Percentiles rank a stretch among this genome's conserved stretches.
Evolutionary conservation across 495 filamentous ascomycete genomes (phyloP).

Genomic region (Talaromyces wortmannii): DNA sequence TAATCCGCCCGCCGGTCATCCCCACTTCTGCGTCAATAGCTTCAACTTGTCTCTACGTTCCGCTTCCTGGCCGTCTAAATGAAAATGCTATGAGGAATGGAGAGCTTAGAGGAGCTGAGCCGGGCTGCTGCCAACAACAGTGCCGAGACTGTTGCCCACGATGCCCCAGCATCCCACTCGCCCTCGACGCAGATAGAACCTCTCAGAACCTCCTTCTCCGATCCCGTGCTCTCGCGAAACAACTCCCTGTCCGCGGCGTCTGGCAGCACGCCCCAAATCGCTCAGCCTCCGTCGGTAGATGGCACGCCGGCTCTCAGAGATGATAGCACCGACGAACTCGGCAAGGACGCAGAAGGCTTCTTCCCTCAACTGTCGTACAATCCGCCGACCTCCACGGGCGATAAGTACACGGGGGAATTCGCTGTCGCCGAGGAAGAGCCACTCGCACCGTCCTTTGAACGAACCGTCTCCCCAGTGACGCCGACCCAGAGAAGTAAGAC

Average conservation of each 20-base stretch:
- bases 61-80: no score
- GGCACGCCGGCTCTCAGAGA: background rate
- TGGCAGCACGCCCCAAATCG: background rate
- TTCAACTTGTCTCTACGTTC: no score
- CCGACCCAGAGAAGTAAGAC: slow-evolving; percentile 37
- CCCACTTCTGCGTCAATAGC: no score
- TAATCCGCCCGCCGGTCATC: no score
- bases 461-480: slow-evolving; percentile 24
- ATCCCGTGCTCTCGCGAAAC: background rate
- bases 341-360: background rate
- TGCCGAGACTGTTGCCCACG: slow-evolving; percentile 2
- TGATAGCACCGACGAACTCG: background rate
- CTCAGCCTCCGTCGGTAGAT: background rate
- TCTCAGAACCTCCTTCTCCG: slow-evolving; percentile 1
- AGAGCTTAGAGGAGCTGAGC: background rate
- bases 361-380: slow-evolving; percentile 15
- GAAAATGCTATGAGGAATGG: background rate
- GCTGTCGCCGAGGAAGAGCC: slow-evolving; percentile 37
- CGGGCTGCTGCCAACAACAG: slow-evolving; percentile 2
- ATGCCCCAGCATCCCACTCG: background rate
- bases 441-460: slow-evolving; percentile 35
- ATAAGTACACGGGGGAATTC: slow-evolving; percentile 18
- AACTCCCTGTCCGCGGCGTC: background rate
- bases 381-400: slow-evolving; percentile 11
- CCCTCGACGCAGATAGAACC: background rate